Evolutionary conservation across 202 grass and related monocot species (phyloP).

Genomic region (Bolboschoenoplectus hybrid): DNA sequence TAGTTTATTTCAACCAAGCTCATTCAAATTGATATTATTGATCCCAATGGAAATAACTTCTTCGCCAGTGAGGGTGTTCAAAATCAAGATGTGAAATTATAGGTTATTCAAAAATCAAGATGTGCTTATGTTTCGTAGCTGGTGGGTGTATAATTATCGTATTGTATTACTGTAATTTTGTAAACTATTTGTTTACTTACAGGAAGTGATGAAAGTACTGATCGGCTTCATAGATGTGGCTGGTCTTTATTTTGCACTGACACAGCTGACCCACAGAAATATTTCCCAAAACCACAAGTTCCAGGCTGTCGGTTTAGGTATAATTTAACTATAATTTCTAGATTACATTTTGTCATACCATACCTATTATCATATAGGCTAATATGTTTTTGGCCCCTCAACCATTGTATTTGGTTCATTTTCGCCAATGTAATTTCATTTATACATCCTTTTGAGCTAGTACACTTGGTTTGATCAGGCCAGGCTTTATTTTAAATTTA

Average conservation of each 20-base stretch:
- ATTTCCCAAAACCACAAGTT: conserved; percentile 99
- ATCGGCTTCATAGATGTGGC: conserved; percentile 97
- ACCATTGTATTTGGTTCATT: neutral
- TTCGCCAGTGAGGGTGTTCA: neutral
- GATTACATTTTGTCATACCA: conserved; percentile 17
- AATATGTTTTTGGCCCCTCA: conserved; percentile 29
- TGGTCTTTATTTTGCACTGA: conserved; percentile 96
- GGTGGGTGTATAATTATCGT: neutral
- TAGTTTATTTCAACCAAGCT: neutral
- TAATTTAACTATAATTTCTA: conserved; percentile 35
- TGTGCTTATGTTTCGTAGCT: neutral
- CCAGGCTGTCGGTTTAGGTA: conserved; percentile 96
- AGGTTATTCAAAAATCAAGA: neutral
- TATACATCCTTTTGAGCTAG: conserved; percentile 3
- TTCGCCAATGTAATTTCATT: neutral
- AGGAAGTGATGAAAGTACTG: conserved; percentile 91
- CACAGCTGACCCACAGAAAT: conserved; percentile 95
- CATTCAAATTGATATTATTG: conserved; percentile 24
- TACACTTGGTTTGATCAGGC: neutral
- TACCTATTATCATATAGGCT: conserved; percentile 23
- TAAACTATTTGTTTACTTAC: conserved; percentile 43
- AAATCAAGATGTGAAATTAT: conserved; percentile 13
- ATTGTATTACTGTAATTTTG: conserved; percentile 31
- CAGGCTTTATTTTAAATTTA: neutral
- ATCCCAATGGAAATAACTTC: neutral